Evolutionary conservation across 225 moss, liverwort and hornwort genomes (phyloP), one percentile per base, ranked within the genome.

Genomic region (Marchantia paleacea): DNA sequence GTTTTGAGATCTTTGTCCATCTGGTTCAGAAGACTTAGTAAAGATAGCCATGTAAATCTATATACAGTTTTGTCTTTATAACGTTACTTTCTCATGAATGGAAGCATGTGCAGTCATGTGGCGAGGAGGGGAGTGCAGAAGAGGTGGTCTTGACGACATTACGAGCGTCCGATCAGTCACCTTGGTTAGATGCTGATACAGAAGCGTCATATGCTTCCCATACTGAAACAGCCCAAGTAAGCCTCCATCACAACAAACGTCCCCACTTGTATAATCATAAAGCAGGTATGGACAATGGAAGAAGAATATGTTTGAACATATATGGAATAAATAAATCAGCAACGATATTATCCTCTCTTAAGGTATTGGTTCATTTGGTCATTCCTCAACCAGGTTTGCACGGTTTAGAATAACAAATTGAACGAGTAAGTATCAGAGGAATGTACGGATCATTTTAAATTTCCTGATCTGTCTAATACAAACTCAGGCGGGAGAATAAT

Each of bases 121-220:
- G 71, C 39, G 77, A 84, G 61, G 80, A 85, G 73, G 78, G 16
- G 64, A 14, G 52, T n/a, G 63, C 10, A 8, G 74, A 80, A 73
- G 82, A 82, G 78, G 80, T 52, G 61, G 60, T 74, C 55, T 49
- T 84, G 78, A 85, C 63, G 47, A 25, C 82, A 5, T 19, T 80
- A 20, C 15, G 69, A 20, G 75, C 77, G 67, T 80, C 84, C 6
- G 60, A 78, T 66, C 64, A 79, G 31, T 74, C 74, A 29, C 31
- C 50, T 80, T 60, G 78, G 70, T 75, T 78, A 69, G 83, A 80
- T 72, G 78, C 68, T 8, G 75, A 76, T 77, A 81, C 63, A 53
- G 64, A 88, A 29, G 48, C 69, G 30, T 86, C 83, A 52, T 62
- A 47, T 73, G 77, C 80, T 76, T 67, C 79, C n/a, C 76, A 15